A percentile compares a stretch with the other conserved stretches of the same genome.
phyloP scores from a whole-genome alignment of 306 rosid genomes.

The Ceratonia siliqua region DNA sequence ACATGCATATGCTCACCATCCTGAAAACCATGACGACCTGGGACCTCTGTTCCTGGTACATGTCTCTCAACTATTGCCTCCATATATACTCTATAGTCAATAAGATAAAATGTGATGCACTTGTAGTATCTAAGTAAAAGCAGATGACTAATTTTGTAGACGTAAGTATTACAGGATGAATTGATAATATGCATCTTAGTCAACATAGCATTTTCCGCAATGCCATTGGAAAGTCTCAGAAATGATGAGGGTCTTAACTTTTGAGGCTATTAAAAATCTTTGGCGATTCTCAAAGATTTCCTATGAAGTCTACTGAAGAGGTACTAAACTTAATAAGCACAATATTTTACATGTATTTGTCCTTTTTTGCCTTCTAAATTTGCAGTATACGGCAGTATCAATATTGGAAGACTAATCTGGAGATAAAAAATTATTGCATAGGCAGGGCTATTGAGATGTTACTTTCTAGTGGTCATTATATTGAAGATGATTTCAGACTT shows the following conservation, averaged over 20 bases:
- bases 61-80: neutral
- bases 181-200: too few relatives aligned
- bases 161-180: neutral
- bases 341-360: neutral
- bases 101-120: neutral
- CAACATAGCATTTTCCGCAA: neutral
- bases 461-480: neutral
- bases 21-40: neutral
- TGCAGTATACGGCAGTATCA: neutral
- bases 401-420: neutral
- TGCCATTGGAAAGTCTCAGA: neutral
- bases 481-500: slow-evolving; percentile 4
- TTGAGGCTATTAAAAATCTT: neutral
- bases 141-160: neutral
- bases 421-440: neutral
- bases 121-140: neutral
- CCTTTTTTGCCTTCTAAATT: neutral
- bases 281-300: slow-evolving; percentile 20
- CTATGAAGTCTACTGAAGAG: slow-evolving; percentile 32
- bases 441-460: neutral
- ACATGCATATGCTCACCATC: neutral
- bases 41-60: neutral
- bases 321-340: slow-evolving; percentile 15
- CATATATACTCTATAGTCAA: neutral
- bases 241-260: slow-evolving; percentile 39